These are phyloP conservation scores for Ajuga reptans DNA, from an alignment of 305 asterid genomes.

Conservation along the genomic window DNA sequence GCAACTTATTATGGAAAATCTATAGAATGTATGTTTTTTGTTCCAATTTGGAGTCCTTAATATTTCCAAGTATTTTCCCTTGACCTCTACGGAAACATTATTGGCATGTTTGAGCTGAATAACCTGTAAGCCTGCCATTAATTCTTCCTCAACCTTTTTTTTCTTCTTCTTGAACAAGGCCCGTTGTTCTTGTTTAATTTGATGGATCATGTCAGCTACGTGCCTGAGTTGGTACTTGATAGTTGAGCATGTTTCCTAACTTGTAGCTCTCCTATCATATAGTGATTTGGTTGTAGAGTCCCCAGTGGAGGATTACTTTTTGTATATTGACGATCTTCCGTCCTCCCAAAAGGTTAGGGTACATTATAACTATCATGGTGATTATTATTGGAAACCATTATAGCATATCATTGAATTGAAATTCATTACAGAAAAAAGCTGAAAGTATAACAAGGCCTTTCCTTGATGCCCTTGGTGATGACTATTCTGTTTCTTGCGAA, in stretches of 20 bases:
- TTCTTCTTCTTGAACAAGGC: not conserved
- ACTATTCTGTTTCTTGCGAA: slow-evolving; percentile 71
- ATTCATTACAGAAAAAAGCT: slow-evolving; percentile 54
- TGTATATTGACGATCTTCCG: slow-evolving; percentile 80
- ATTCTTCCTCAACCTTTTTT: not conserved
- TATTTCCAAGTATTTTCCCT: slow-evolving; percentile 67
- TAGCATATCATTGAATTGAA: slow-evolving; percentile 11
- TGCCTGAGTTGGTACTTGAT: not conserved
- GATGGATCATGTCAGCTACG: not conserved
- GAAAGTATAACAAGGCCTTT: slow-evolving; percentile 53
- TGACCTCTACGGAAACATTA: slow-evolving; percentile 79
- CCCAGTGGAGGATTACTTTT: slow-evolving; percentile 81
- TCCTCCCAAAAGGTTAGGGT: slow-evolving; percentile 52
- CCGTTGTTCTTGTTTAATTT: not conserved
- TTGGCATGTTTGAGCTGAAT: slow-evolving; percentile 96
- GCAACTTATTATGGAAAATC: slow-evolving; percentile 15
- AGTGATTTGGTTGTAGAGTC: slow-evolving; percentile 91
- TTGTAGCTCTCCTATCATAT: not conserved
- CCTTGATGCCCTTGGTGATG: slow-evolving; percentile 89
- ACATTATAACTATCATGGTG: not conserved
- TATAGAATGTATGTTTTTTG: not conserved
- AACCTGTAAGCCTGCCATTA: slow-evolving; percentile 71
- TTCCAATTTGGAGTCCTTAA: slow-evolving; percentile 45
- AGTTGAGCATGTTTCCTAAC: slow-evolving; percentile 10
- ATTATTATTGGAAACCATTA: not conserved